A percentile compares a stretch with the other conserved stretches of the same genome.
Evolutionary conservation across 495 filamentous ascomycete species (phyloP).

Genomic region (Cladorrhinum samala): DNA sequence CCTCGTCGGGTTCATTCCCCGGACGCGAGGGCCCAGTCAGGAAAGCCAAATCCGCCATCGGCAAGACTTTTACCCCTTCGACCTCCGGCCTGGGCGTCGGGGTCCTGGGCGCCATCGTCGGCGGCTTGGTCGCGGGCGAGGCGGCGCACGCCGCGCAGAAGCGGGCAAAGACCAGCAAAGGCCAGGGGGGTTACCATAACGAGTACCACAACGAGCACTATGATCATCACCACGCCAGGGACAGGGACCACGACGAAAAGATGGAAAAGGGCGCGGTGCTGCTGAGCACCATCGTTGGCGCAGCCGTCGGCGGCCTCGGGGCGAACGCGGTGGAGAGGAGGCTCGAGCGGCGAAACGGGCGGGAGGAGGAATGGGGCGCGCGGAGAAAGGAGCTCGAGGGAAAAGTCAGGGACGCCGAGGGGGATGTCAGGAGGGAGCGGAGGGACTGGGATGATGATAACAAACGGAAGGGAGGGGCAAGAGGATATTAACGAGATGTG

Average conservation of each 20-base stretch:
- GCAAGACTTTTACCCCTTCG: conserved; percentile 30
- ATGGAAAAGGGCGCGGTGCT: conserved; percentile 7
- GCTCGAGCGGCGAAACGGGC: conserved; percentile 21
- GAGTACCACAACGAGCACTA: background rate
- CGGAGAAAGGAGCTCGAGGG: background rate
- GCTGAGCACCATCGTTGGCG: conserved; percentile 38
- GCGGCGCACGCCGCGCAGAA: conserved; percentile 18
- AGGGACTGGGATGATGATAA: background rate
- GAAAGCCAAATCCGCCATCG: conserved; percentile 26
- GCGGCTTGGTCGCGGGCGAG: conserved; percentile 38
- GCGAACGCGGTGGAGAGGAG: conserved; percentile 43
- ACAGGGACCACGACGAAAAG: background rate
- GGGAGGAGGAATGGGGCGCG: background rate
- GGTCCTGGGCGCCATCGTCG: conserved; percentile 40
- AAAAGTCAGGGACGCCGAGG: conserved; percentile 1
- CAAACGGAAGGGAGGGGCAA: conserved; percentile 3
- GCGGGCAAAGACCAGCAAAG: background rate
- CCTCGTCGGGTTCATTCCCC: background rate
- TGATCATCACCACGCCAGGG: no score
- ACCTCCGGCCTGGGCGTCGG: conserved; percentile 37
- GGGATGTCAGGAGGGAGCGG: conserved; percentile 3
- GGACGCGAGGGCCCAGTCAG: conserved; percentile 10
- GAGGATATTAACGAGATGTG: no score
- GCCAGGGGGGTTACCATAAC: background rate
- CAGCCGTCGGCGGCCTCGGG: conserved; percentile 40